These are phyloP conservation scores for Neurospora sp. DNA, from an alignment of 495 filamentous ascomycete species.

Conservation along the genomic window DNA sequence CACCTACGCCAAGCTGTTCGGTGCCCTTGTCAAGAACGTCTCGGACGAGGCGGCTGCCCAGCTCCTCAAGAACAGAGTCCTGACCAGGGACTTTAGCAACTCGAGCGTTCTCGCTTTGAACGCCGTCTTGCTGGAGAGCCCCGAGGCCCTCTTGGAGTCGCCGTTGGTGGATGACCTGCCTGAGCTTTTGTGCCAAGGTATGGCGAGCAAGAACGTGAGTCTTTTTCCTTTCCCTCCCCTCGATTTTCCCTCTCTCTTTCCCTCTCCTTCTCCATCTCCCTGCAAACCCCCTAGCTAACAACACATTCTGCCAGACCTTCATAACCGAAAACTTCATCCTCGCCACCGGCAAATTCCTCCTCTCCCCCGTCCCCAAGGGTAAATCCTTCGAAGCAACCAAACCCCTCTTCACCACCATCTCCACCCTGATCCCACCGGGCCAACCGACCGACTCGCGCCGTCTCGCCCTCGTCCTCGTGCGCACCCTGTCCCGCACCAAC, in stretches of 20 bases:
- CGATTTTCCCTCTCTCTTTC: no score
- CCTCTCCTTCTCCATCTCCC: no score
- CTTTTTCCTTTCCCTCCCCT: neutral
- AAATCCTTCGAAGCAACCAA: conserved; percentile 60
- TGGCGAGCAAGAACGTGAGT: conserved; percentile 61
- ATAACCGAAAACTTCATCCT: conserved; percentile 84
- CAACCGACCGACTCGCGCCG: conserved; percentile 72
- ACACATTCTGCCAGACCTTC: conserved; percentile 45
- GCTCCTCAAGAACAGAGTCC: conserved; percentile 73
- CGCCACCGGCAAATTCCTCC: conserved; percentile 89
- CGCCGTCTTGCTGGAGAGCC: conserved; percentile 71
- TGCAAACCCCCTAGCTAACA: no score
- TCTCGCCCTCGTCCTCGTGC: conserved; percentile 77
- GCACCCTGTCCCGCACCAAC: conserved; percentile 69
- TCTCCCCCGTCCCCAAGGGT: conserved; percentile 45
- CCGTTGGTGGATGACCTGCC: conserved; percentile 59
- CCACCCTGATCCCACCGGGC: conserved; percentile 64
- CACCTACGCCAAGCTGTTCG: conserved; percentile 80
- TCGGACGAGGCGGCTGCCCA: conserved; percentile 51
- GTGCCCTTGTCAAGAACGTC: conserved; percentile 77
- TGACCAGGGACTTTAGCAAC: conserved; percentile 57
- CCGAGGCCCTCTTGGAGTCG: conserved; percentile 52
- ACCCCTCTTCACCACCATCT: conserved; percentile 65
- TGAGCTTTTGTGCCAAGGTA: conserved; percentile 68
- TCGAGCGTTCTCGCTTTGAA: conserved; percentile 74